Evolutionary conservation across 2,329 filamentous ascomycete genomes (phyloP), one percentile per base, ranked within the genome.

Genomic region (Colletotrichum sp.): DNA sequence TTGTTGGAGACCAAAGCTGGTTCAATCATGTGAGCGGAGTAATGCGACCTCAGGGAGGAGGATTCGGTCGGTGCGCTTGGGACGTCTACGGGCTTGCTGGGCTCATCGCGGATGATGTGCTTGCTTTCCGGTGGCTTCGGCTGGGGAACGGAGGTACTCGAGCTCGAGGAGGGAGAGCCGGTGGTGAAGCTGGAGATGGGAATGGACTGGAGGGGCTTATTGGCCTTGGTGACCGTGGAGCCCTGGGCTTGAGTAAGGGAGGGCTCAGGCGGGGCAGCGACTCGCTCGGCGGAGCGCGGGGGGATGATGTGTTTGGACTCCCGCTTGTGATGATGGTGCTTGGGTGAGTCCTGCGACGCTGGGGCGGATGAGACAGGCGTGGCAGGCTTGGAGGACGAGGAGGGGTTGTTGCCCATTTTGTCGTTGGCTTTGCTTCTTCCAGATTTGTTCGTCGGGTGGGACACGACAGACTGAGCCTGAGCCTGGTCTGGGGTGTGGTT

Each of bases 181-280:
- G 85, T 86, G 82, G 84, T 88, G 72, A 89, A 85, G 75, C 87
- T 88, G 67, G 88, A 88, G 77, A 89, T 86, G 78, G 89, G 87
- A 32, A 87, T 88, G 68, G 87, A 83, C 73, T 89, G 88, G 77
- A 89, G 82, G 81, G 86, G 87, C 80, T 86, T 88, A 72, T 86
- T 83, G 80, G 86, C 87, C 65, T 84, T 85, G 81, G 86, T 85
- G 77, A 86, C 86, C 77, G 89, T 90, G 73, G 89, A 91, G 79
- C 90, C 90, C 73, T 90, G 88, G 67, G 91, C 91, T 83, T 92
- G 90, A 78, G 91, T 89, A 77, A 91, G 88, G 67, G 92, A 92
- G 69, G 90, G 88, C 84, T 93, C 92, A 75, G 92, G 92, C 65
- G 91, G 91, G 71, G 90, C 91, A 79, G 89, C 89, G 75, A 88